These are phyloP conservation scores for Camellia japonica DNA, from an alignment of 148 eudicot genomes.

Conservation along the genomic window DNA sequence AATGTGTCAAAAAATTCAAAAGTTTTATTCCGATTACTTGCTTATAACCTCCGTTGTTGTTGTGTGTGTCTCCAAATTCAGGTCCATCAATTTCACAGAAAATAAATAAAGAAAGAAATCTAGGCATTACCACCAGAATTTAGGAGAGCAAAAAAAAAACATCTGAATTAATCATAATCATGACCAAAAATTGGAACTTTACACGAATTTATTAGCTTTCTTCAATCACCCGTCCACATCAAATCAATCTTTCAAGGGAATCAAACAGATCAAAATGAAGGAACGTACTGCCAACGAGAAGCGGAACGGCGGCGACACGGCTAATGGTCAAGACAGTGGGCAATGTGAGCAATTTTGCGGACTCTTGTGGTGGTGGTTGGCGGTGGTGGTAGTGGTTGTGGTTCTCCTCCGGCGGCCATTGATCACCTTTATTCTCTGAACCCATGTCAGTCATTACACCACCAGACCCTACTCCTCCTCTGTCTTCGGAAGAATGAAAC, in stretches of 20 bases:
- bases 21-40: not conserved
- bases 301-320: constrained; percentile 81
- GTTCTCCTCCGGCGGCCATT: not conserved
- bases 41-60: not conserved
- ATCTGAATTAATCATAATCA: not conserved
- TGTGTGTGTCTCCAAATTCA: not conserved
- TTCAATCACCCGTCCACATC: not conserved
- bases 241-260: not conserved
- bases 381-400: constrained; percentile 1
- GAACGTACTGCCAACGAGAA: constrained; percentile 70
- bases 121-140: not conserved
- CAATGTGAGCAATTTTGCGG: constrained; percentile 70
- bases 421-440: constrained; percentile 8
- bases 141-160: not conserved
- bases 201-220: not conserved
- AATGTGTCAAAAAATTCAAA: not conserved
- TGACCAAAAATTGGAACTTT: not conserved
- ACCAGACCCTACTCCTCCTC: constrained; percentile 11
- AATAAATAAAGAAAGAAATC: not conserved
- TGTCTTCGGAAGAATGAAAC: constrained; percentile 8
- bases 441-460: constrained; percentile 14
- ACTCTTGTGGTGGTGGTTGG: constrained; percentile 10
- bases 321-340: constrained; percentile 84
- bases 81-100: not conserved
- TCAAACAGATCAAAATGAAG: not conserved